Evolutionary conservation across 371 early-diverging fungal genomes (phyloP).

Genomic region (Mortierella sp.): DNA sequence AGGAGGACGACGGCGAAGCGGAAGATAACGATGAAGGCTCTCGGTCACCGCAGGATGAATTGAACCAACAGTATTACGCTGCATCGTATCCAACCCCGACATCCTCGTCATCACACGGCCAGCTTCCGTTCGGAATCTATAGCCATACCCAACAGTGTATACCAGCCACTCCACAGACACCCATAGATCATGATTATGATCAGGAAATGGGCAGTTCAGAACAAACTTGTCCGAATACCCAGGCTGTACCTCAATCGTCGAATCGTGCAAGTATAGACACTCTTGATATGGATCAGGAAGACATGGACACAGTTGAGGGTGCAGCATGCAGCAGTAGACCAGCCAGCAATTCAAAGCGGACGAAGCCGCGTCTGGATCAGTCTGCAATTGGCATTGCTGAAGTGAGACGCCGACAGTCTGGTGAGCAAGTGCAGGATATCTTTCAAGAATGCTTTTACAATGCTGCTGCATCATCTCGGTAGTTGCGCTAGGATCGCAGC

Average conservation of each 20-base stretch:
- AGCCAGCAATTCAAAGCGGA: constrained; percentile 6
- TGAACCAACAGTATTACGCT: background rate
- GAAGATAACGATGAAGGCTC: constrained; percentile 1
- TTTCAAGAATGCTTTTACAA: constrained; percentile 43
- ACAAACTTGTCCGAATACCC: background rate
- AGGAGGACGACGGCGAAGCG: constrained; percentile 23
- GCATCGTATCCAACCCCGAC: background rate
- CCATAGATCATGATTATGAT: constrained; percentile 5
- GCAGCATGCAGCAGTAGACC: background rate
- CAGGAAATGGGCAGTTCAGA: constrained; percentile 29
- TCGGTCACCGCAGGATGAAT: background rate
- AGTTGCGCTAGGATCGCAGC: too few species aligned
- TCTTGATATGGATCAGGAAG: constrained; percentile 18
- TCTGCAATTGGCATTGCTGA: constrained; percentile 11
- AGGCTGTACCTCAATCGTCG: background rate
- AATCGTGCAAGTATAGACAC: constrained; percentile 16
- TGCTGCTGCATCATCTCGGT: constrained; percentile 25
- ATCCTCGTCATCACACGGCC: background rate
- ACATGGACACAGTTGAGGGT: constrained; percentile 7
- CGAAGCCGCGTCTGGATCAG: constrained; percentile 14
- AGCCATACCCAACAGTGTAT: constrained; percentile 31
- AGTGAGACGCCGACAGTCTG: constrained; percentile 13
- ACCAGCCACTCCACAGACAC: constrained; percentile 5
- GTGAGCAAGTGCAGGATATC: constrained; percentile 26
- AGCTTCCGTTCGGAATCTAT: background rate